A percentile compares a stretch with the other conserved stretches of the same genome.
phyloP scores from a whole-genome alignment of 352 stramenopile species.

The Pythium rishiriense region DNA sequence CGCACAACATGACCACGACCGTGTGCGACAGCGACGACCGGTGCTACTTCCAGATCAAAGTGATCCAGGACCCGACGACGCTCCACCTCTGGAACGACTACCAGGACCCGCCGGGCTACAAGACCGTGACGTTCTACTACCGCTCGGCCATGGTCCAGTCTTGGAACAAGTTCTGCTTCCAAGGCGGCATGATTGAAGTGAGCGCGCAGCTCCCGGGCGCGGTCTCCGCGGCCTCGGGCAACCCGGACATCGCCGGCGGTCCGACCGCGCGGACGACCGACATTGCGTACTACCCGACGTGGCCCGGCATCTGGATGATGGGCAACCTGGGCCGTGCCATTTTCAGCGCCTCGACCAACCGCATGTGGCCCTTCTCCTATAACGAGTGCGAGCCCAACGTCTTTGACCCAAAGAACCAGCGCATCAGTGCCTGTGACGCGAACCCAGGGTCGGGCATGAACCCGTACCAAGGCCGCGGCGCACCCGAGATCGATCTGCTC shows the following conservation, averaged over 20 bases:
- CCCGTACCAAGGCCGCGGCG: conserved; percentile 85
- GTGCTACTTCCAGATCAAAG: conserved; percentile 73
- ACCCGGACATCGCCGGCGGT: conserved; percentile 29
- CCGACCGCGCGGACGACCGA: conserved; percentile 2
- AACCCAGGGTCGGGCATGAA: conserved; percentile 92
- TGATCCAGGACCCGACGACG: conserved; percentile 38
- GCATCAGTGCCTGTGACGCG: conserved; percentile 89
- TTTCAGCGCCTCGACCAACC: conserved; percentile 92
- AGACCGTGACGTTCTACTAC: conserved; percentile 64
- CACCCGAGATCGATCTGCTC: conserved; percentile 96
- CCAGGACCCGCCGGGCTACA: conserved; percentile 46
- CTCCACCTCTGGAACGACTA: conserved; percentile 69
- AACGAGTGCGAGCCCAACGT: conserved; percentile 84
- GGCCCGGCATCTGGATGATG: conserved; percentile 95
- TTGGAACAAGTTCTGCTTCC: conserved; percentile 98
- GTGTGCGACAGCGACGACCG: conserved; percentile 44
- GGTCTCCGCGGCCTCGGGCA: conserved; percentile 39
- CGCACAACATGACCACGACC: conserved; percentile 71
- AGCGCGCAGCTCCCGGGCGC: conserved; percentile 81
- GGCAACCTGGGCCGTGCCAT: conserved; percentile 95
- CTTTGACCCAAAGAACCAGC: conserved; percentile 69
- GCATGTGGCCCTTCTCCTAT: conserved; percentile 97
- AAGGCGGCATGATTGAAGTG: conserved; percentile 93
- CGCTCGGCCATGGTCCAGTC: conserved; percentile 88
- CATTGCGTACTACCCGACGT: conserved; percentile 75